Base-by-base conservation (phyloP, 2,329 filamentous ascomycete genomes). In the Fusarium agapanthi region DNA sequence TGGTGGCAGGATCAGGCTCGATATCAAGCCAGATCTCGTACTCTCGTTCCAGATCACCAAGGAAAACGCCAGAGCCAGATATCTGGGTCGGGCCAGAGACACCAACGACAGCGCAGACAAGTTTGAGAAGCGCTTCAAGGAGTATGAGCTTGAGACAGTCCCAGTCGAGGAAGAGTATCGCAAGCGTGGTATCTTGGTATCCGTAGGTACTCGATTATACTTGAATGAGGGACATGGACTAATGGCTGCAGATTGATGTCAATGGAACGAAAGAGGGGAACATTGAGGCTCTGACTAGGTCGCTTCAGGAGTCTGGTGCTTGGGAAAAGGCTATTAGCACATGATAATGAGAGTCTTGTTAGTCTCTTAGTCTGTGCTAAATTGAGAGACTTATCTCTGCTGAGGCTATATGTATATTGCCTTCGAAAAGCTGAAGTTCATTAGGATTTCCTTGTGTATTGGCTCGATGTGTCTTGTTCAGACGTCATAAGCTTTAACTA, bases 271-370 rank as follows among this genome's bases (percentile, higher is more conserved):
- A 55, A 15, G 37, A 43, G 4, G 28, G 43, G 28, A 55, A 55
- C 5, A 14, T 55, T 4, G 20, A 30, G 37, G 28, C 22, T 43
- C 37, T 34, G 5, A 16, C 28, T 3, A 9, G 15, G 10, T n/a
- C 22, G 2, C 38, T 44, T 16, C 7, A 22, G 14, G 12, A 16
- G 5, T 22, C 3, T 15, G 12, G 0, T 2, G 5, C 10, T 6
- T 56, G 53, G 38, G 3, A 26, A 20, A 34, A 22, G 6, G 18
- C 4, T 22, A 15, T 13, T 0, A 4, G 20, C 6, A 6, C 18
- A 22, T 20, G 12, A 16, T 1, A 22, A 20, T 16, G 7, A 13
- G 6, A 24, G 13, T 6, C 6, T 0, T 6, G 5, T 16, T 4
- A 12, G 13, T 12, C 13, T 35, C 6, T 22, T 22, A 15, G 3